Conservation (phyloP, 768 basidiomycete species). For the Gymnopilus dilepis region DNA sequence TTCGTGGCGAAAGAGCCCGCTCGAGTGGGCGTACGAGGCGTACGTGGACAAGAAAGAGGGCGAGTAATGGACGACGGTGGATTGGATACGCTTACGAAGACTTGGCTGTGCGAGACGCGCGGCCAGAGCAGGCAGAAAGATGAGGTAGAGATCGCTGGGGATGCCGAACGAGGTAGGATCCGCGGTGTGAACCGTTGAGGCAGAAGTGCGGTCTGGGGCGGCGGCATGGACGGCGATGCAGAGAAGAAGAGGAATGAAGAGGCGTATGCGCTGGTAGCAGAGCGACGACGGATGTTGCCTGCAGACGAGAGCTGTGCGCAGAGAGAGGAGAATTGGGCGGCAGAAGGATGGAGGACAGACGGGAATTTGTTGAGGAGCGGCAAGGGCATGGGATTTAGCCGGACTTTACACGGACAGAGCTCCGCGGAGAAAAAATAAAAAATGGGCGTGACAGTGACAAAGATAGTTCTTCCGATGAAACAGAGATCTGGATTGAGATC, state of each 20-base stretch:
- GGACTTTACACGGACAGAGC: slow-evolving; percentile 10
- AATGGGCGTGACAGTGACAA: slow-evolving; percentile 16
- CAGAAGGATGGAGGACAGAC: slow-evolving; percentile 1
- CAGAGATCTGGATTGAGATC: slow-evolving; percentile 22
- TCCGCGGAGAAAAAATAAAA: slow-evolving; percentile 17
- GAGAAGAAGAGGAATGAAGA: neutral
- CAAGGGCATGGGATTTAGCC: slow-evolving; percentile 14
- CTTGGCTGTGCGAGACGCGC: neutral
- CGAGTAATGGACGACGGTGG: neutral
- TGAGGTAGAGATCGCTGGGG: neutral
- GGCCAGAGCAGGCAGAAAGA: neutral
- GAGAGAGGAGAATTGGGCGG: neutral
- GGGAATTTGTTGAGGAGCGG: slow-evolving; percentile 6
- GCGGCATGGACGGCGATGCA: neutral
- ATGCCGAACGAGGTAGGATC: neutral
- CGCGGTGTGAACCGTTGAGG: neutral
- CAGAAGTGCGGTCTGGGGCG: neutral
- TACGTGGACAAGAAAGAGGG: neutral
- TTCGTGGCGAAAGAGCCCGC: too few relatives aligned
- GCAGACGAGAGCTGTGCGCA: too few relatives aligned
- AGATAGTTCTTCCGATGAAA: slow-evolving; percentile 24
- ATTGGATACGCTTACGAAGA: neutral
- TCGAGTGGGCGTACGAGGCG: too few relatives aligned
- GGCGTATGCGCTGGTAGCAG: neutral
- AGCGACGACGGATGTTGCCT: too few relatives aligned